Conservation (phyloP, 75 land plant genomes). For the Pinus albicaulis region DNA sequence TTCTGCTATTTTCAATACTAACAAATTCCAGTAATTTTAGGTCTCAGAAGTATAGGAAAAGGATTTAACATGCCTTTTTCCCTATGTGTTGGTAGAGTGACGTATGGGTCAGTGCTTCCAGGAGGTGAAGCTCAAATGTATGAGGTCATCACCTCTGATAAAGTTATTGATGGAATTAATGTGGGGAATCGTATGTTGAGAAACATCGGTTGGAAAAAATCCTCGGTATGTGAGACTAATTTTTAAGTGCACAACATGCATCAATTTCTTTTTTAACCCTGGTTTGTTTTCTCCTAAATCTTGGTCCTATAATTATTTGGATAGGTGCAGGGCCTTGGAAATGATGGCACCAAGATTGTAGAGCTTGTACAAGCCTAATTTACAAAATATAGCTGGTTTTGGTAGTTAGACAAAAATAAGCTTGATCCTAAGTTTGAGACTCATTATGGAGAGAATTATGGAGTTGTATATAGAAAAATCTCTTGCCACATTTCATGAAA, state of each 20-base stretch:
- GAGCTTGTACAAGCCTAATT: conserved; percentile 45
- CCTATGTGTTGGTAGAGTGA: conserved; percentile 26
- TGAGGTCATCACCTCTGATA: conserved; percentile 51
- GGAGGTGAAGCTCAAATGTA: conserved; percentile 29
- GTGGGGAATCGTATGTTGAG: conserved; percentile 58
- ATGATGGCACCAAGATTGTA: conserved; percentile 50
- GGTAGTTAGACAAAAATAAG: conserved; percentile 72
- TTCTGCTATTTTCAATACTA: too few relatives aligned
- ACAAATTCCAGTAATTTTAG: background rate
- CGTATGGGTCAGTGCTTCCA: conserved; percentile 7
- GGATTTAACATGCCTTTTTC: conserved; percentile 41
- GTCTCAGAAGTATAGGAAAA: conserved; percentile 6
- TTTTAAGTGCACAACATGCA: background rate
- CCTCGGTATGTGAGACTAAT: conserved; percentile 29
- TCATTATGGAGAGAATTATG: too few relatives aligned
- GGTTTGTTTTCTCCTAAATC: background rate
- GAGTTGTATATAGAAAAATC: too few relatives aligned
- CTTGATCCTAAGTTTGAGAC: conserved; percentile 78
- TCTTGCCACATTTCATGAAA: too few relatives aligned
- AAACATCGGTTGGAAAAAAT: conserved; percentile 61
- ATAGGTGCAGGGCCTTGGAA: conserved; percentile 43
- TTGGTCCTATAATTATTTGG: background rate
- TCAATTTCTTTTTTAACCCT: background rate
- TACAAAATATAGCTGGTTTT: conserved; percentile 77
- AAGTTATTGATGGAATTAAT: conserved; percentile 44